Conservation (phyloP, 2,329 filamentous ascomycete genomes). For the Talaromyces sp. region DNA sequence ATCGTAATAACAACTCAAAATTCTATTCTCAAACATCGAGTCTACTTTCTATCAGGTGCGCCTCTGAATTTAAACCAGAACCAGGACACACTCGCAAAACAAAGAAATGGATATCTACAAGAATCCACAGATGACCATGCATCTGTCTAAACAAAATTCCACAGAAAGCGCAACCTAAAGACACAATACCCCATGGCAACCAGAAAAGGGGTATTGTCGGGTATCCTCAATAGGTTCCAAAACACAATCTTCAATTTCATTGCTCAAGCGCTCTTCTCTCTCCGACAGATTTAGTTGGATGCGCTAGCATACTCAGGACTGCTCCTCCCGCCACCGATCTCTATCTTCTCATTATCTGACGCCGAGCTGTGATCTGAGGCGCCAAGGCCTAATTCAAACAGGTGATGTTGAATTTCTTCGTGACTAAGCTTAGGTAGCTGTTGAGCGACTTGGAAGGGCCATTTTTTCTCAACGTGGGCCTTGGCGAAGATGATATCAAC, state of each 20-base stretch:
- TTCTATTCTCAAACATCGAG: no score
- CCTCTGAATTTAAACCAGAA: no score
- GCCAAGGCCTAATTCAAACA: background rate
- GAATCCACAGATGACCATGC: background rate
- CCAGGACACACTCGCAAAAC: no score
- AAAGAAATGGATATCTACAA: no score
- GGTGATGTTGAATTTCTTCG: background rate
- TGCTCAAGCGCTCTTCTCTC: background rate
- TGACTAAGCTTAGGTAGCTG: slow-evolving; percentile 21
- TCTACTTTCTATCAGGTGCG: no score
- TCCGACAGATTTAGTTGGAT: background rate
- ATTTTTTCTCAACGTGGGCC: slow-evolving; percentile 18
- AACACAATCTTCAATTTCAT: background rate
- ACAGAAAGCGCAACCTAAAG: background rate
- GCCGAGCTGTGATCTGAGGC: background rate
- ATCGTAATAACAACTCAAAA: no score
- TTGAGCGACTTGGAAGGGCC: slow-evolving; percentile 24
- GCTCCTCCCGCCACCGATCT: background rate
- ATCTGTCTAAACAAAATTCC: background rate
- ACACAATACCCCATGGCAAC: background rate
- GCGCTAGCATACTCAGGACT: background rate
- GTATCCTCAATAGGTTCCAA: background rate
- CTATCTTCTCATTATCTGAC: background rate
- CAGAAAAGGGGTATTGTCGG: background rate
- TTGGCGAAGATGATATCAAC: slow-evolving; percentile 31